phyloP scores from a whole-genome alignment of 2,329 filamentous ascomycete genomes.

The Hypocrella siamensis region DNA sequence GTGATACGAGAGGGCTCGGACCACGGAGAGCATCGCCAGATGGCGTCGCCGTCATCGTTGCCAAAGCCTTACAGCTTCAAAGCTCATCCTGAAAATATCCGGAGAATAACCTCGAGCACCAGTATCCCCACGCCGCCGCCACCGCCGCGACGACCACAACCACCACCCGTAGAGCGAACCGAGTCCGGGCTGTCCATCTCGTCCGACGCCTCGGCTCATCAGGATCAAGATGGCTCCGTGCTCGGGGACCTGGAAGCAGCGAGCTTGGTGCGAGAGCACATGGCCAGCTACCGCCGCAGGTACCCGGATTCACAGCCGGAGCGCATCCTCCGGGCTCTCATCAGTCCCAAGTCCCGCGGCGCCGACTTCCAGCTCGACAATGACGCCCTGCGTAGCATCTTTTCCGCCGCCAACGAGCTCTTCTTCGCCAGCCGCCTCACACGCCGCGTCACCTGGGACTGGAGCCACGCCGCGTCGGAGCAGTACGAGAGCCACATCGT shows the following conservation, averaged over 20 bases:
- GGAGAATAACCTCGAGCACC: background rate
- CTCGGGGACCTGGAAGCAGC: constrained; percentile 28
- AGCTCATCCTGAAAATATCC: background rate
- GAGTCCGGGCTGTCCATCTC: constrained; percentile 32
- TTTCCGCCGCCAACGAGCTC: constrained; percentile 44
- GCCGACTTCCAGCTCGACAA: constrained; percentile 40
- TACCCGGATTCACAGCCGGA: constrained; percentile 35
- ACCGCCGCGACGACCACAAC: too few relatives aligned
- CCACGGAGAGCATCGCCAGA: constrained; percentile 3
- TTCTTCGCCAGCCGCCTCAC: constrained; percentile 43
- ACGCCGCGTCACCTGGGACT: constrained; percentile 46
- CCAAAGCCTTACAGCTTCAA: constrained; percentile 4
- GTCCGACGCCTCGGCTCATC: constrained; percentile 17
- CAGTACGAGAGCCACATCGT: constrained; percentile 41
- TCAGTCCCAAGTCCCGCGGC: constrained; percentile 29
- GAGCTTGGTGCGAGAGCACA: constrained; percentile 29
- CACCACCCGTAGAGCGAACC: constrained; percentile 37
- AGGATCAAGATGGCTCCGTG: constrained; percentile 11
- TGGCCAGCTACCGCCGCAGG: constrained; percentile 27
- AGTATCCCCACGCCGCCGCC: constrained; percentile 3
- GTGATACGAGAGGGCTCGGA: constrained; percentile 20
- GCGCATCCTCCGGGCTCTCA: constrained; percentile 41
- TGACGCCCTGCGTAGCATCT: constrained; percentile 39
- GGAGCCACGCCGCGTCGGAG: constrained; percentile 33
- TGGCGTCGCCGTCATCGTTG: constrained; percentile 7